A percentile compares a stretch with the other conserved stretches of the same genome.
Conservation (phyloP, 2,329 filamentous ascomycete genomes). For the Hawksworthiomyces lignivorus region DNA sequence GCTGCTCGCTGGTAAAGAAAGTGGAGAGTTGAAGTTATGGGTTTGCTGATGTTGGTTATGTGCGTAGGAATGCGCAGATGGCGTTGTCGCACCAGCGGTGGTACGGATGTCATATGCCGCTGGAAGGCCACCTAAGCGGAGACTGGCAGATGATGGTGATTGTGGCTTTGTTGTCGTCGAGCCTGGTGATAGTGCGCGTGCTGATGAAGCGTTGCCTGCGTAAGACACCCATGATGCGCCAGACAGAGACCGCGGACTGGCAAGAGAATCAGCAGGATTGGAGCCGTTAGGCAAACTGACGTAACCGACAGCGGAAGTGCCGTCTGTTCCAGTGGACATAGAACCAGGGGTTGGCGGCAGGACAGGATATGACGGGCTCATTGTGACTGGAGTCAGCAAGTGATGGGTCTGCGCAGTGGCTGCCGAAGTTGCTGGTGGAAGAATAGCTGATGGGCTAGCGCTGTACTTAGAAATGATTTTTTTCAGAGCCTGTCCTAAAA, state of each 20-base stretch:
- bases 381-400: slow-evolving; percentile 32
- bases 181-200: slow-evolving; percentile 37
- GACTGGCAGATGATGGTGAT: slow-evolving; percentile 23
- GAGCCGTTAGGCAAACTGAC: slow-evolving; percentile 26
- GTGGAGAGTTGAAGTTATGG: slow-evolving; percentile 14
- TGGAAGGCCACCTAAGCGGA: slow-evolving; percentile 30
- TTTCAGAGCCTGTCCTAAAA: slow-evolving; percentile 76
- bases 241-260: slow-evolving; percentile 45
- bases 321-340: slow-evolving; percentile 26
- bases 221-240: slow-evolving; percentile 37
- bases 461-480: slow-evolving; percentile 98
- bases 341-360: slow-evolving; percentile 39
- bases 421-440: slow-evolving; percentile 20
- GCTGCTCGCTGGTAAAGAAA: slow-evolving; percentile 7
- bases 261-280: slow-evolving; percentile 40
- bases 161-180: slow-evolving; percentile 26
- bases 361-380: slow-evolving; percentile 32
- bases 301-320: slow-evolving; percentile 30
- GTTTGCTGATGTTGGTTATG: slow-evolving; percentile 18
- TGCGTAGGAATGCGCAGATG: slow-evolving; percentile 7
- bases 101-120: slow-evolving; percentile 28
- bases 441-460: slow-evolving; percentile 36
- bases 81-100: neutral
- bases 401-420: slow-evolving; percentile 23
- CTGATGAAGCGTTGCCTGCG: slow-evolving; percentile 16